These are phyloP conservation scores for Sclerospora graminicola DNA, from an alignment of 352 stramenopile species.

Conservation along the genomic window DNA sequence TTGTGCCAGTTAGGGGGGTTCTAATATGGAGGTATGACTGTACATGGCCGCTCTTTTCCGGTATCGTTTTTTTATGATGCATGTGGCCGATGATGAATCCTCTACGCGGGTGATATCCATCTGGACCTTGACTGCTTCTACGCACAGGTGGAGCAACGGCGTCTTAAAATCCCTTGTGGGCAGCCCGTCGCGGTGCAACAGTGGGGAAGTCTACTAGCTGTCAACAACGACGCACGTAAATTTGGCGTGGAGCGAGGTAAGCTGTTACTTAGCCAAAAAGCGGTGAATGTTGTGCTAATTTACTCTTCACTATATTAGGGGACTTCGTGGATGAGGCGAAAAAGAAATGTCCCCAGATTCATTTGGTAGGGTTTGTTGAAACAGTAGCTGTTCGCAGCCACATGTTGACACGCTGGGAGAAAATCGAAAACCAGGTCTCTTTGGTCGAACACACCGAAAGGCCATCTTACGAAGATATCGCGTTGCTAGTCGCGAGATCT, in stretches of 20 bases:
- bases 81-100: not conserved
- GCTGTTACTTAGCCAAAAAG: not conserved
- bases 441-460: slow-evolving; percentile 70
- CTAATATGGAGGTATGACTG: too few species aligned
- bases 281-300: not conserved
- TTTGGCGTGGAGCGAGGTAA: slow-evolving; percentile 54
- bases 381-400: slow-evolving; percentile 30
- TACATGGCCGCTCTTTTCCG: too few species aligned
- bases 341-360: slow-evolving; percentile 73
- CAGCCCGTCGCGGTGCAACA: slow-evolving; percentile 75
- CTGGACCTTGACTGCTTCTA: slow-evolving; percentile 87
- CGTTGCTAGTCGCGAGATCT: slow-evolving; percentile 69
- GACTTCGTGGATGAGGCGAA: slow-evolving; percentile 43
- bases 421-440: slow-evolving; percentile 50
- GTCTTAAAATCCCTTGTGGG: slow-evolving; percentile 50
- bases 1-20: too few species aligned
- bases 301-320: slow-evolving; percentile 7
- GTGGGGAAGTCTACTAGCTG: slow-evolving; percentile 72
- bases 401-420: slow-evolving; percentile 78
- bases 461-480: slow-evolving; percentile 71
- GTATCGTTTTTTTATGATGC: too few species aligned
- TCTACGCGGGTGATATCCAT: slow-evolving; percentile 60
- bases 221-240: slow-evolving; percentile 74
- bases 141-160: slow-evolving; percentile 70
- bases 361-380: too few species aligned